Conservation (phyloP, 805 yeast species). For the Jamesozyma lodderae region DNA sequence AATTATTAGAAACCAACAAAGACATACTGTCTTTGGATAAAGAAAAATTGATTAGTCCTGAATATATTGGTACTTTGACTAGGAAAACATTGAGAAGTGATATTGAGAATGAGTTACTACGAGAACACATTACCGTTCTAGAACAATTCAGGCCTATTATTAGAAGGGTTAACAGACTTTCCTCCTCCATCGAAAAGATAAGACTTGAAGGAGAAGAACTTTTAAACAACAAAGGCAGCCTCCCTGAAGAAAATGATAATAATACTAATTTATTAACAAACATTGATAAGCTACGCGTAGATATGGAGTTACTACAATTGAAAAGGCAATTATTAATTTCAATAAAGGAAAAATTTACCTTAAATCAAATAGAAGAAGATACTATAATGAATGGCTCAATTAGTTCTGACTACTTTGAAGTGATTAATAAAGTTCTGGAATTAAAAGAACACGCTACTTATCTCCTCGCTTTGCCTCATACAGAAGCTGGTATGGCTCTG, state of each 20-base stretch:
- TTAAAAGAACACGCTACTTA: conserved; percentile 63
- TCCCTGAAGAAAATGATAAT: conserved; percentile 19
- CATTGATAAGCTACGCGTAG: conserved; percentile 12
- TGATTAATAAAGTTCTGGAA: conserved; percentile 50
- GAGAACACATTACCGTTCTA: conserved; percentile 43
- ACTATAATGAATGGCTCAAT: conserved; percentile 37
- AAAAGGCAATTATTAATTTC: conserved; percentile 45
- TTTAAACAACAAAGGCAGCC: neutral
- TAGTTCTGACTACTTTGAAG: conserved; percentile 47
- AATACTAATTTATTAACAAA: conserved; percentile 16
- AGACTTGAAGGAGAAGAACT: conserved; percentile 10
- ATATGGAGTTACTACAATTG: conserved; percentile 23
- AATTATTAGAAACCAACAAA: conserved; percentile 29
- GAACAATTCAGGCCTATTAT: conserved; percentile 38
- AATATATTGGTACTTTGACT: conserved; percentile 47
- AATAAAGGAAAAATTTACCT: conserved; percentile 53
- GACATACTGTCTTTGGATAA: conserved; percentile 17
- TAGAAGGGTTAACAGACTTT: conserved; percentile 32
- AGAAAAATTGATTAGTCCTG: conserved; percentile 37
- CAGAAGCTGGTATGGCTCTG: conserved; percentile 54
- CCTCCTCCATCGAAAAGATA: conserved; percentile 20
- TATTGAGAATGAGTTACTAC: conserved; percentile 51
- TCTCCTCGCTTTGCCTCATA: conserved; percentile 60
- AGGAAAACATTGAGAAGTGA: conserved; percentile 53
- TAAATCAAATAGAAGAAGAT: conserved; percentile 65